phyloP scores from a whole-genome alignment of 2,329 filamentous ascomycete genomes.

The Ophiostoma pallidulum region DNA sequence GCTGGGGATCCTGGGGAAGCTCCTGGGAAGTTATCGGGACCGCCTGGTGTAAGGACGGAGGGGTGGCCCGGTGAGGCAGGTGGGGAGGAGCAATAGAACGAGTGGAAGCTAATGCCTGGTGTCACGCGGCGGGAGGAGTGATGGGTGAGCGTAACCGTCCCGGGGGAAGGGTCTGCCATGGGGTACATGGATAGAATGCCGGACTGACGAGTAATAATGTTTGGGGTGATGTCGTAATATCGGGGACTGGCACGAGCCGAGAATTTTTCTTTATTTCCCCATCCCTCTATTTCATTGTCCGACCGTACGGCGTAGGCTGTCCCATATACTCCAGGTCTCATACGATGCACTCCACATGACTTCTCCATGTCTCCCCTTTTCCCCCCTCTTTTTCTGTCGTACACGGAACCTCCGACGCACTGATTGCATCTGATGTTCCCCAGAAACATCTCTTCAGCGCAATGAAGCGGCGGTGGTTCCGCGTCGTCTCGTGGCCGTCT shows the following conservation, averaged over 20 bases:
- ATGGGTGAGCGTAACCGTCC: not conserved
- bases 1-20: not conserved
- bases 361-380: too few relatives aligned
- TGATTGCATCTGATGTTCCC: not conserved
- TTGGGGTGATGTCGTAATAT: too few relatives aligned
- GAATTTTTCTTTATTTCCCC: not conserved
- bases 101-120: constrained; percentile 6
- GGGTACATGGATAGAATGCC: too few relatives aligned
- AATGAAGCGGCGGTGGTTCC: constrained; percentile 1
- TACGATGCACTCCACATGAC: too few relatives aligned
- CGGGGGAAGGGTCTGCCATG: not conserved
- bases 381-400: not conserved
- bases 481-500: not conserved
- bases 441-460: too few relatives aligned
- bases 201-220: too few relatives aligned
- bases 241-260: not conserved
- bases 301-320: too few relatives aligned
- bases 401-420: not conserved
- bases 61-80: not conserved
- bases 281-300: not conserved
- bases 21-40: not conserved
- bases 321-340: too few relatives aligned
- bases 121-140: constrained; percentile 3
- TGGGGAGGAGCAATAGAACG: not conserved
- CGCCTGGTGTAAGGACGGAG: not conserved